These are phyloP conservation scores for Phytophthora aleatoria DNA, from an alignment of 352 stramenopile genomes.

Conservation along the genomic window DNA sequence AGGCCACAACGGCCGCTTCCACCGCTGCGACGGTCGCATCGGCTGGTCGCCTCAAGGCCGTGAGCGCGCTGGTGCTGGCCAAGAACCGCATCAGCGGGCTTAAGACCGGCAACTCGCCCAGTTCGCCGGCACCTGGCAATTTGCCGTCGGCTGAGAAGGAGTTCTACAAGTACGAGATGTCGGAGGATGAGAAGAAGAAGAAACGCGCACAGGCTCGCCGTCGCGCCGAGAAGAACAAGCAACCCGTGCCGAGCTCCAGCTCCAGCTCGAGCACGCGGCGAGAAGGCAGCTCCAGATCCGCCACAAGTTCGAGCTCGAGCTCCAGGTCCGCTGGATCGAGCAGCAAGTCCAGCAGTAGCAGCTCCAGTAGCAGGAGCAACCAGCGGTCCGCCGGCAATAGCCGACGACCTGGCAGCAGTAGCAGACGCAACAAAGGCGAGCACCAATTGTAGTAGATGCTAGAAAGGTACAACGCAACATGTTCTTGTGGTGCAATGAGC, in stretches of 20 bases:
- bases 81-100: constrained; percentile 57
- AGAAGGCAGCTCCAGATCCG: constrained; percentile 29
- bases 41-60: constrained; percentile 58
- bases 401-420: constrained; percentile 36
- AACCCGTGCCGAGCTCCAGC: constrained; percentile 21
- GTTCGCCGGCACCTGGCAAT: constrained; percentile 25
- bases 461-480: constrained; percentile 25
- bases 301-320: constrained; percentile 28
- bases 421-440: constrained; percentile 36
- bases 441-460: constrained; percentile 31
- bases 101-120: constrained; percentile 36
- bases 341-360: constrained; percentile 38
- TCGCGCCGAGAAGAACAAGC: constrained; percentile 67
- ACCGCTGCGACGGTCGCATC: constrained; percentile 51
- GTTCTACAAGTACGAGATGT: constrained; percentile 87
- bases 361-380: constrained; percentile 34
- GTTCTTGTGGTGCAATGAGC: constrained; percentile 20
- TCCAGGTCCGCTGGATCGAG: constrained; percentile 30
- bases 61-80: constrained; percentile 53
- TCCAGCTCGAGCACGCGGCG: constrained; percentile 20
- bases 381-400: constrained; percentile 28
- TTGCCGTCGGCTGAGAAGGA: constrained; percentile 62
- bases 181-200: constrained; percentile 75
- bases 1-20: constrained; percentile 46
- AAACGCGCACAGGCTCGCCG: constrained; percentile 69